These are phyloP conservation scores for Pelargonium nanum DNA, from an alignment of 345 rosid species.

Conservation along the genomic window DNA sequence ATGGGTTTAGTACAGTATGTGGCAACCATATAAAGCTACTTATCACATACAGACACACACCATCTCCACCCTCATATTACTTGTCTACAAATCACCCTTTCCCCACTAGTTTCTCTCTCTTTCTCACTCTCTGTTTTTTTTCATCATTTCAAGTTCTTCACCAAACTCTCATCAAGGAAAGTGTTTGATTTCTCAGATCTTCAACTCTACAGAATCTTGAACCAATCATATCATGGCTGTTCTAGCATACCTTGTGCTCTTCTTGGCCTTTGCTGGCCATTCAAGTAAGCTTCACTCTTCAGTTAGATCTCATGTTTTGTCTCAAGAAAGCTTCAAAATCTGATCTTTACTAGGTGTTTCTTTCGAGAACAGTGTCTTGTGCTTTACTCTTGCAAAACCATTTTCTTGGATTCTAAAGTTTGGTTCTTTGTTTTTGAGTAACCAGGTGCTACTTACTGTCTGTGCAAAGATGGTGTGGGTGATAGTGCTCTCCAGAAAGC, in stretches of 20 bases:
- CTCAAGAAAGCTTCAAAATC: not conserved
- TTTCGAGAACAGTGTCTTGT: not conserved
- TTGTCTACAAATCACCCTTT: too few relatives aligned
- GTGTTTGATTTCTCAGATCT: slow-evolving; percentile 1
- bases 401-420: not conserved
- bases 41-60: not conserved
- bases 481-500: slow-evolving; percentile 52
- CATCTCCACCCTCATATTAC: too few relatives aligned
- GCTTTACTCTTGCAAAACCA: not conserved
- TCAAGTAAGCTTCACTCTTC: slow-evolving; percentile 46
- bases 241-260: slow-evolving; percentile 33
- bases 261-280: slow-evolving; percentile 41
- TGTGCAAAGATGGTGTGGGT: slow-evolving; percentile 59
- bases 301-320: not conserved
- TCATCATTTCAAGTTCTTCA: not conserved
- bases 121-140: too few relatives aligned
- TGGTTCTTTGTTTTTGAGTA: not conserved
- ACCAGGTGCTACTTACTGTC: slow-evolving; percentile 55
- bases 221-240: slow-evolving; percentile 37
- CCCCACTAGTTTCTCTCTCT: too few relatives aligned
- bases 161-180: not conserved
- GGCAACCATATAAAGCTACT: not conserved
- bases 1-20: not conserved
- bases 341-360: not conserved
- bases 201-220: slow-evolving; percentile 9